Conservation (phyloP, 176 grass and related monocot species). For the Areca catechu region DNA sequence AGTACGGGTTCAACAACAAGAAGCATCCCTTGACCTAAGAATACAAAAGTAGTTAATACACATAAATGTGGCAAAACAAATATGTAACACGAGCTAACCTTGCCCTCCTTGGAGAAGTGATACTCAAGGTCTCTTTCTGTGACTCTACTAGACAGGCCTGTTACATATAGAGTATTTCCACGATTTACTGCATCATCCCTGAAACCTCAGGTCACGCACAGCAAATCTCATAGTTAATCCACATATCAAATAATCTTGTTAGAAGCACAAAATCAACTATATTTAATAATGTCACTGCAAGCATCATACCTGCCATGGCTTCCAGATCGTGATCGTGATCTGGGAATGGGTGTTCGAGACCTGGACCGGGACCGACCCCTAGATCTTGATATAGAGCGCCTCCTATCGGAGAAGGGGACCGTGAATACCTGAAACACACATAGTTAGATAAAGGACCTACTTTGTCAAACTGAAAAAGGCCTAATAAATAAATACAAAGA, state of each 20-base stretch:
- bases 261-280: no score
- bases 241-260: no score
- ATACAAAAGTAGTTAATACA: background rate
- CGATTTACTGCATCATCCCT: conserved; percentile 18
- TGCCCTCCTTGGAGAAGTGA: conserved; percentile 32
- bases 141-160: conserved; percentile 26
- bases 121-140: conserved; percentile 28
- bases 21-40: conserved; percentile 49
- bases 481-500: no score
- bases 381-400: background rate
- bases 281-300: background rate
- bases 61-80: background rate
- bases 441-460: no score
- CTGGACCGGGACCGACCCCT: conserved; percentile 12
- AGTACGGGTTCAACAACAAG: conserved; percentile 72
- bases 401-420: no score
- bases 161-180: conserved; percentile 44
- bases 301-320: conserved; percentile 5
- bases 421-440: no score
- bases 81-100: conserved; percentile 12
- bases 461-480: no score
- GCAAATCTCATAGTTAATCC: no score
- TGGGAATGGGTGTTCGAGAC: conserved; percentile 9
- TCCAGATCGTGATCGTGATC: conserved; percentile 8
- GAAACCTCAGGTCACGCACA: background rate